A percentile compares a stretch with the other conserved stretches of the same genome.
phyloP scores from a whole-genome alignment of 805 yeast genomes.

The Scheffersomyces spartinae region DNA sequence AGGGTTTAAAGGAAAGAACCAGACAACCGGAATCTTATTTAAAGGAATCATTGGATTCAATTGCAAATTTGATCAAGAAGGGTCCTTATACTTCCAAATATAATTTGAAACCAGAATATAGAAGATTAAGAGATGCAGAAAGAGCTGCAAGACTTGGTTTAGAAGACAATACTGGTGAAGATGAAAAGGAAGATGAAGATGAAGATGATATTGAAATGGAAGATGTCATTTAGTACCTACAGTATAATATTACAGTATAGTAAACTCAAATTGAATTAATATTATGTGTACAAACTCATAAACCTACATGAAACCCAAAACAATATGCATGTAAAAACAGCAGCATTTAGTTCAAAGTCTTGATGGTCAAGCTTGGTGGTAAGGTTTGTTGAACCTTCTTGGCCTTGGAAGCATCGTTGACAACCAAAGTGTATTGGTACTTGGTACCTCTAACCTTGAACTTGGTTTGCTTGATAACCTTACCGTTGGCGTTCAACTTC shows the following conservation, averaged over 20 bases:
- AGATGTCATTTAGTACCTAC: conserved; percentile 39
- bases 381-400: conserved; percentile 94
- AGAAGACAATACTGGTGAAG: conserved; percentile 30
- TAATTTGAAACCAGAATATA: conserved; percentile 82
- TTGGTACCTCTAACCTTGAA: conserved; percentile 98
- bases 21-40: conserved; percentile 91
- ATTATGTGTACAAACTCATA: no score
- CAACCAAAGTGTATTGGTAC: conserved; percentile 89
- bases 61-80: conserved; percentile 81
- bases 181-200: conserved; percentile 43
- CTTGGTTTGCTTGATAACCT: conserved; percentile 86
- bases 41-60: conserved; percentile 81
- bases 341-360: no score
- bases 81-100: conserved; percentile 95
- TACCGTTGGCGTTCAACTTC: conserved; percentile 71
- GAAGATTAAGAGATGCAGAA: conserved; percentile 65
- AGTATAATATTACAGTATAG: not conserved
- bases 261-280: no score
- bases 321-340: no score
- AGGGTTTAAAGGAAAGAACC: conserved; percentile 87
- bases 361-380: conserved; percentile 90
- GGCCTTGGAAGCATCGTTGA: conserved; percentile 93
- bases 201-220: conserved; percentile 69
- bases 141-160: conserved; percentile 52
- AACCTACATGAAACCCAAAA: no score